phyloP scores from a whole-genome alignment of 176 grass and related monocot species.

The Carex cristatella region DNA sequence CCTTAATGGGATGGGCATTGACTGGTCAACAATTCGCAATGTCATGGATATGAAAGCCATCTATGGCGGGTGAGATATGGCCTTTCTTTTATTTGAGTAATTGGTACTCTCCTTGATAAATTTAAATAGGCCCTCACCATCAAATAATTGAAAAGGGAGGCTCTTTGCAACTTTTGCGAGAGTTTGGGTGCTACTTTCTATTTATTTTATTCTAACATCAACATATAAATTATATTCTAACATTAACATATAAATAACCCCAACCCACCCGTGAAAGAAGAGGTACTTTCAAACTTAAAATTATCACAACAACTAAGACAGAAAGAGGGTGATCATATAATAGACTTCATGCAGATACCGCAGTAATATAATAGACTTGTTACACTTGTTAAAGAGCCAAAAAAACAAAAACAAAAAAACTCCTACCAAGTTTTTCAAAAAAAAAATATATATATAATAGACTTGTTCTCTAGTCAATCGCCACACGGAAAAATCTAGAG shows the following conservation, averaged over 20 bases:
- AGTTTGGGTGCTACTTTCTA: neutral
- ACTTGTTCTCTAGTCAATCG: neutral
- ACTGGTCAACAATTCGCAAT: slow-evolving; percentile 83
- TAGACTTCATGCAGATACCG: neutral
- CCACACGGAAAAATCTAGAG: neutral
- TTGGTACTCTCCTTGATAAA: neutral
- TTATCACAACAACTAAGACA: neutral
- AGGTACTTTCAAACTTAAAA: neutral
- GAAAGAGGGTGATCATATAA: neutral
- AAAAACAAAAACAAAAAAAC: no score
- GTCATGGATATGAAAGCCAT: slow-evolving; percentile 92
- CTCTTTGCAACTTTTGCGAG: neutral
- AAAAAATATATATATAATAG: no score
- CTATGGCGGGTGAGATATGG: slow-evolving; percentile 67
- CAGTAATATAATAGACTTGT: no score
- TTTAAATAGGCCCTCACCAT: neutral
- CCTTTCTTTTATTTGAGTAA: slow-evolving; percentile 1
- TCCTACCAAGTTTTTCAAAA: no score
- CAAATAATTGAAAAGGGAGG: neutral
- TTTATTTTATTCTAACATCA: neutral
- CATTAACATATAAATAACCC: neutral
- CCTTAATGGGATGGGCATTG: slow-evolving; percentile 73
- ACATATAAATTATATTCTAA: neutral
- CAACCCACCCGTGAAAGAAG: neutral
- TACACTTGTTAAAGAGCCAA: no score